Conservation (phyloP, 257 asterid genomes). For the Ligustrum vulgare region DNA sequence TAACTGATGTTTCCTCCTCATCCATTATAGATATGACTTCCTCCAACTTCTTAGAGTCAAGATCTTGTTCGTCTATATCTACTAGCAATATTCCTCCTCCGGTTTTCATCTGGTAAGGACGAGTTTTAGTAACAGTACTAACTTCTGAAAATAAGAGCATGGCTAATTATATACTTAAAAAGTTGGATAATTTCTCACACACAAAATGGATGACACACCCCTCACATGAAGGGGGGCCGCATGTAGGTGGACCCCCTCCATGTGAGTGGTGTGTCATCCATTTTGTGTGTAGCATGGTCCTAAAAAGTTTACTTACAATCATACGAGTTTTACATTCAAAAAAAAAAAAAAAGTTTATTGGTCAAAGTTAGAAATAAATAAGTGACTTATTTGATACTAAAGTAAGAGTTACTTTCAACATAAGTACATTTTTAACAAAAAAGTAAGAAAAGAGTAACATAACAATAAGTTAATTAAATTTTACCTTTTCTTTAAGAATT, state of each 20-base stretch:
- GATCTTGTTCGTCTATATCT: conserved; percentile 44
- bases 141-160: conserved; percentile 15
- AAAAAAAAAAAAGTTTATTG: neutral
- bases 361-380: neutral
- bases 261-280: too few species aligned
- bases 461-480: neutral
- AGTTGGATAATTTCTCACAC: too few species aligned
- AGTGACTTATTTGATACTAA: neutral
- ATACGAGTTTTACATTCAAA: too few species aligned
- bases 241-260: too few species aligned
- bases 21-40: conserved; percentile 40
- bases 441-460: neutral
- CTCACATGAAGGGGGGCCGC: too few species aligned
- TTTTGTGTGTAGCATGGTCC: too few species aligned
- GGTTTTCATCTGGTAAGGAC: conserved; percentile 40
- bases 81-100: conserved; percentile 46
- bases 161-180: conserved; percentile 1
- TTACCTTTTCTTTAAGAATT: neutral
- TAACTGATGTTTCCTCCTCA: conserved; percentile 29
- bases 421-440: neutral
- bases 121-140: neutral
- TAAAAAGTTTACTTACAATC: neutral
- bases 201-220: too few species aligned
- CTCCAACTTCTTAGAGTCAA: conserved; percentile 25
- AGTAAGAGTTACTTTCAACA: neutral